phyloP scores from a whole-genome alignment of 2,329 filamentous ascomycete species.

The Sclerotinia nivalis region DNA sequence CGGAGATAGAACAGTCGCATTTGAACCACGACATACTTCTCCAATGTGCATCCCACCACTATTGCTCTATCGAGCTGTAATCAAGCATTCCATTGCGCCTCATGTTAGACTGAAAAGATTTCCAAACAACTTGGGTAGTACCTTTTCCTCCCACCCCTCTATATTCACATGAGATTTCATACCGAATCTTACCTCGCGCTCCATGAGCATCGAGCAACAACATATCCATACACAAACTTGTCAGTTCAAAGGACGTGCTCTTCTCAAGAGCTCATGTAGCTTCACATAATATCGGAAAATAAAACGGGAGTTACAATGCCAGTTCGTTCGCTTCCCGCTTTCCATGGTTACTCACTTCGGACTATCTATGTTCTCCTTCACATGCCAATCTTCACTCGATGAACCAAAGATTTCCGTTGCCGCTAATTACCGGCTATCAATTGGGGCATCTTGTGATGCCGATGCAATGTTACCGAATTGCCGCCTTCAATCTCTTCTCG shows the following conservation, averaged over 20 bases:
- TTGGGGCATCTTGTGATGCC: background rate
- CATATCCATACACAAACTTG: background rate
- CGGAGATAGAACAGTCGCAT: constrained; percentile 19
- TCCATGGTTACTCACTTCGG: background rate
- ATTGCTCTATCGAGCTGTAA: background rate
- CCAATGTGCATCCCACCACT: background rate
- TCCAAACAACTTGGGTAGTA: background rate
- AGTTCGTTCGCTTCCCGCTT: background rate
- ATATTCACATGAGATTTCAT: background rate
- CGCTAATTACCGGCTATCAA: background rate
- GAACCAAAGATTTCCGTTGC: background rate
- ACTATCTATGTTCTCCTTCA: background rate
- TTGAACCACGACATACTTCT: constrained; percentile 1
- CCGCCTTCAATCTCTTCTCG: background rate
- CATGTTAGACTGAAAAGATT: background rate
- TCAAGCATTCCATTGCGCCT: background rate
- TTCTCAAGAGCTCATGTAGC: background rate
- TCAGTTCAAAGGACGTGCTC: background rate
- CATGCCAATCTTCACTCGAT: background rate
- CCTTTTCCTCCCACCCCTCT: background rate
- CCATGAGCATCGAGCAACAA: background rate
- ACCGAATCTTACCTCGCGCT: background rate
- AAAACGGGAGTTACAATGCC: background rate
- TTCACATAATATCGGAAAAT: background rate
- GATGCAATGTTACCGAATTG: background rate